phyloP scores from a whole-genome alignment of 164 flowering plant genomes.

The Magnolia kwangsiensis region DNA sequence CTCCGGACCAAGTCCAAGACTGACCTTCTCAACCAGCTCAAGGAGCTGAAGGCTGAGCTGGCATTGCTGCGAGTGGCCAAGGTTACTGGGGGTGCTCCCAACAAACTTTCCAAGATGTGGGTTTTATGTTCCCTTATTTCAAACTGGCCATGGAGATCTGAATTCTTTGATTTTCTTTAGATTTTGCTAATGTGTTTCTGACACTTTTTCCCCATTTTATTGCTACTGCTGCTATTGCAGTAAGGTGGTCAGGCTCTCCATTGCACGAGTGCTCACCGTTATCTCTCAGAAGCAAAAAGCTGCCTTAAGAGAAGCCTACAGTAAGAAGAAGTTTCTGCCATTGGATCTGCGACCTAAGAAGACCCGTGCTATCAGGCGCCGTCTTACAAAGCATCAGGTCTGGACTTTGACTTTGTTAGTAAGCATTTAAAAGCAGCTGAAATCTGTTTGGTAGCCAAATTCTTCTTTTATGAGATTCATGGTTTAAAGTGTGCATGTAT shows the following conservation, averaged over 20 bases:
- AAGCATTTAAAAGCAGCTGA: neutral
- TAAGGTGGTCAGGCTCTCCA: conserved; percentile 79
- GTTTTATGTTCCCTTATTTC: neutral
- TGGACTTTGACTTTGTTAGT: neutral
- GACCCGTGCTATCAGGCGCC: conserved; percentile 72
- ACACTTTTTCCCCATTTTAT: neutral
- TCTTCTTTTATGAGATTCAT: too few relatives aligned
- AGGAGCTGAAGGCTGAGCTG: conserved; percentile 72
- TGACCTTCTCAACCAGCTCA: conserved; percentile 51
- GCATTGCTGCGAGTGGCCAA: conserved; percentile 72
- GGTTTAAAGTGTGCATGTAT: too few relatives aligned
- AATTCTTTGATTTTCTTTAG: neutral
- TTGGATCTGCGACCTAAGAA: conserved; percentile 86
- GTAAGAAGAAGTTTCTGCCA: conserved; percentile 69
- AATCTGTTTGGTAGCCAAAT: neutral
- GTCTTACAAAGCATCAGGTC: conserved; percentile 85
- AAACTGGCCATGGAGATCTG: neutral
- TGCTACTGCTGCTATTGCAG: conserved; percentile 27
- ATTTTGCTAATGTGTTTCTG: neutral
- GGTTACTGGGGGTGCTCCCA: conserved; percentile 77
- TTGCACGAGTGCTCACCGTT: conserved; percentile 73
- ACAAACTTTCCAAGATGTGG: conserved; percentile 80
- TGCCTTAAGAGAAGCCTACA: conserved; percentile 67
- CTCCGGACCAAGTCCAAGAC: conserved; percentile 50
- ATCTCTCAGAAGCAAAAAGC: conserved; percentile 81